Base-by-base conservation (phyloP, 495 filamentous ascomycete genomes). In the Venustampulla echinocandica region DNA sequence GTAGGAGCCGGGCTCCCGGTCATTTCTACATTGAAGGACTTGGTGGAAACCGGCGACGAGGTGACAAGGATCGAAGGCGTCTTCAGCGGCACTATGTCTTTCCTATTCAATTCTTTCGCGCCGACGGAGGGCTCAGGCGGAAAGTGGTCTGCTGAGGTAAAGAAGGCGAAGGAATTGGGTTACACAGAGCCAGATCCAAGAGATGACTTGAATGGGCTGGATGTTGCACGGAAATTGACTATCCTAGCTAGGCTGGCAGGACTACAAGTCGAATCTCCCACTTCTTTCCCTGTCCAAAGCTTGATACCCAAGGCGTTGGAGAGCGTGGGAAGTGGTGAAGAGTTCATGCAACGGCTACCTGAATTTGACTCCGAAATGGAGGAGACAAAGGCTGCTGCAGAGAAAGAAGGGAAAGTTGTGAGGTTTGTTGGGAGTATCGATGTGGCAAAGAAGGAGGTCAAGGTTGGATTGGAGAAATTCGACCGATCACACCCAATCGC, bases 151-250 rank as follows among this genome's bases (percentile, higher is more conserved):
- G 83, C 79, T 34, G 87, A 90, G 49, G 92, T 96, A 17, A 76
- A 74, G 51, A 84, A 90, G 64, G 92, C 90, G 24, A 92, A 94
- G 69, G 83, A 90, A 41, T 68, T 90, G n/a, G 92, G 93, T 14
- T 98, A 89, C 67, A 98, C 92, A 10, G 92, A 98, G 69, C 92
- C 92, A 1, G 92, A 97, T 61, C 92, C 92, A 33, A 74, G 92
- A 33, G 92, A 97, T 63, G 92, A 97, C 56, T 72, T 98, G 55
- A 96, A 98, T 65, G 92, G 92, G 10, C 73, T 95, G 59, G 92
- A 98, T 60, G 90, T 98, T 18, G 92, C 92, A 20, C 74, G 92
- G n/a, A 98, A 98, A 67, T 71, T 96, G 52, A 95, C 90, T 20
- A 97, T 97, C 49, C 73, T 96, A 33, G 92, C 90, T 25, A 75